phyloP scores from a whole-genome alignment of 371 early-diverging fungal genomes.

The Dipsacomyces acuminosporus region DNA sequence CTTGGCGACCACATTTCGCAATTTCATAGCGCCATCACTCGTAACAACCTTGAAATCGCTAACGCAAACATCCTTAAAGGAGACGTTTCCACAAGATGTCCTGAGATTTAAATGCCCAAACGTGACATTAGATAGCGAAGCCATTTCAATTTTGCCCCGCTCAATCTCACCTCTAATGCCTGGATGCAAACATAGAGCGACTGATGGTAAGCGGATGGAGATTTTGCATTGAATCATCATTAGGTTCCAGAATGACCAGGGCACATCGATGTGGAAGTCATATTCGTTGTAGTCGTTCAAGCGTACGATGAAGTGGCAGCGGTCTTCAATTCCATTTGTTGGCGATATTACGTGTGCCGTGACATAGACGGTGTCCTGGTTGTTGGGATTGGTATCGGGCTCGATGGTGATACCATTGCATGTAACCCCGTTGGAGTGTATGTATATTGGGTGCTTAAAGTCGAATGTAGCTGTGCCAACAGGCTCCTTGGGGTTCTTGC shows the following conservation, averaged over 20 bases:
- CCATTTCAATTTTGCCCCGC: slow-evolving; percentile 12
- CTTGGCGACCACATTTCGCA: neutral
- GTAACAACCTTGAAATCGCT: slow-evolving; percentile 5
- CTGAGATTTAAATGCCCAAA: slow-evolving; percentile 15
- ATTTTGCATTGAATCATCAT: slow-evolving; percentile 14
- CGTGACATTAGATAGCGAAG: slow-evolving; percentile 8
- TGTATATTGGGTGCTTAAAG: slow-evolving; percentile 21
- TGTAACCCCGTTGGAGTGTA: slow-evolving; percentile 15
- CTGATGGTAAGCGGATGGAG: slow-evolving; percentile 15
- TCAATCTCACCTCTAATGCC: slow-evolving; percentile 17
- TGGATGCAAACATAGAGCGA: slow-evolving; percentile 11
- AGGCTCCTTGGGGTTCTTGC: slow-evolving; percentile 15
- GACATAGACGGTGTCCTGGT: slow-evolving; percentile 9
- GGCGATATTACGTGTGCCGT: slow-evolving; percentile 10
- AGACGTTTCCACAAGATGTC: slow-evolving; percentile 10
- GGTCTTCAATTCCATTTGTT: slow-evolving; percentile 4
- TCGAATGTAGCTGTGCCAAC: slow-evolving; percentile 7
- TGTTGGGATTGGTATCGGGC: slow-evolving; percentile 15
- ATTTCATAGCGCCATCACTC: slow-evolving; percentile 6
- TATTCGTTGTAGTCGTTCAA: slow-evolving; percentile 23
- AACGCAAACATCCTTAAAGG: slow-evolving; percentile 4
- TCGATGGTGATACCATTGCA: slow-evolving; percentile 18
- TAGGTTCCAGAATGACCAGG: slow-evolving; percentile 14
- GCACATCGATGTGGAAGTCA: slow-evolving; percentile 18
- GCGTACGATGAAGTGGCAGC: slow-evolving; percentile 6